Conservation (phyloP, 192 early-diverging fungal genomes). For the Rhizoclosmatium sp. region DNA sequence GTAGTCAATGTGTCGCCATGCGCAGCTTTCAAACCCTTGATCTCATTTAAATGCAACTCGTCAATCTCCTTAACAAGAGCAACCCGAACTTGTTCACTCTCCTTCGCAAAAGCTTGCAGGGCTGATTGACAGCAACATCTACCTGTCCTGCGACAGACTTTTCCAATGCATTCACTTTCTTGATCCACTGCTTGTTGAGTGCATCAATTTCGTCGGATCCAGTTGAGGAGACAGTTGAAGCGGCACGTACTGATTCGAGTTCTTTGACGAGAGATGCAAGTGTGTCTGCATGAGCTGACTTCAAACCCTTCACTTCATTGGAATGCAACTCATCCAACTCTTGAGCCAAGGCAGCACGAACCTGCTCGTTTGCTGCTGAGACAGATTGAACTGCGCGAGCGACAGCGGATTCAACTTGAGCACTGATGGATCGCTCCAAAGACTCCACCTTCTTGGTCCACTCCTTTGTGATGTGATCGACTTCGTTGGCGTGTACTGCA, state of each 20-base stretch:
- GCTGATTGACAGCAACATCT: too few relatives aligned
- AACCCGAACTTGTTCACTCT: background rate
- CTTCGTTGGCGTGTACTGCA: too few relatives aligned
- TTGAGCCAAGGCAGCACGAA: background rate
- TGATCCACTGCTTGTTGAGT: too few relatives aligned
- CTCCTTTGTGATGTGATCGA: background rate
- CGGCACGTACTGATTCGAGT: background rate
- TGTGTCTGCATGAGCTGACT: background rate
- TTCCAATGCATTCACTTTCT: background rate
- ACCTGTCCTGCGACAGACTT: background rate
- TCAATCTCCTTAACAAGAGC: background rate
- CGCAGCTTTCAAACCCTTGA: background rate
- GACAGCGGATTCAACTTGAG: background rate
- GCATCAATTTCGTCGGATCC: too few relatives aligned
- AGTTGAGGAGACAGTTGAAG: background rate
- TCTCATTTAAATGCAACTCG: background rate
- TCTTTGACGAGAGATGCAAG: background rate
- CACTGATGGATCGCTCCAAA: background rate
- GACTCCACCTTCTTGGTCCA: background rate
- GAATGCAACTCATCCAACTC: background rate
- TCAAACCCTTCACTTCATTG: background rate
- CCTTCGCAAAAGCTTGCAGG: too few relatives aligned
- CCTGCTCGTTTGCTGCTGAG: too few relatives aligned
- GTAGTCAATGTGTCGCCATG: too few relatives aligned
- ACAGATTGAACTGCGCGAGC: too few relatives aligned